These are phyloP conservation scores for Sequoia sempervirens DNA, from an alignment of 75 land plant species.

Conservation along the genomic window DNA sequence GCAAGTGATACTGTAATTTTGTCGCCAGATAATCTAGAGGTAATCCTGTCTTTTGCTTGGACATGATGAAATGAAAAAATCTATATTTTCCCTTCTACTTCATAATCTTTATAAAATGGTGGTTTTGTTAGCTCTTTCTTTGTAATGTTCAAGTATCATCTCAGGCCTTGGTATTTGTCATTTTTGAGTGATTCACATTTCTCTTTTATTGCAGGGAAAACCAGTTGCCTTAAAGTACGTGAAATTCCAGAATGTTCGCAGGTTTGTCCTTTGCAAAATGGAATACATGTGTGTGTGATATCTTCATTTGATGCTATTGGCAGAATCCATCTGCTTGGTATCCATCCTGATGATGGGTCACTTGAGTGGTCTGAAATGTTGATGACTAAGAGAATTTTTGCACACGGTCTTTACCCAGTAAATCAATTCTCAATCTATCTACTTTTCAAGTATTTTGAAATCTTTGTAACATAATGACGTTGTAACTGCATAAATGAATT, in stretches of 20 bases:
- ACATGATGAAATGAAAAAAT: not conserved
- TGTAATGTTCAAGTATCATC: slow-evolving; percentile 1
- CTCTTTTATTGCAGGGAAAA: slow-evolving; percentile 62
- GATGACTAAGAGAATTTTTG: not conserved
- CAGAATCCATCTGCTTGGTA: not conserved
- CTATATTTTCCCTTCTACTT: not conserved
- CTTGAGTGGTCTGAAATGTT: not conserved
- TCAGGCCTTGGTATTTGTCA: not conserved
- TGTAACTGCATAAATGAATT: not conserved
- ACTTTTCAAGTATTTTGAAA: not conserved
- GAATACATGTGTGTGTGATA: not conserved
- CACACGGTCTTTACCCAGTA: not conserved
- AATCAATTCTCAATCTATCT: not conserved
- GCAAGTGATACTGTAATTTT: slow-evolving; percentile 65
- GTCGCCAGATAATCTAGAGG: slow-evolving; percentile 70
- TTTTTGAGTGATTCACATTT: slow-evolving; percentile 7
- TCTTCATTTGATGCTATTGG: slow-evolving; percentile 5
- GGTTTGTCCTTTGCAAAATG: slow-evolving; percentile 36
- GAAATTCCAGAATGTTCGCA: slow-evolving; percentile 95
- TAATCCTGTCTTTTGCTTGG: slow-evolving; percentile 12
- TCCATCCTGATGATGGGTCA: not conserved
- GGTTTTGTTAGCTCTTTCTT: not conserved
- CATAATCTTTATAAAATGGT: not conserved
- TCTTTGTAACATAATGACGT: not conserved
- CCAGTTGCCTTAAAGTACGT: slow-evolving; percentile 78